Evolutionary conservation across 805 yeast species (phyloP), one percentile per base, ranked within the genome.

Genomic region (Starmerella stigmatis): DNA sequence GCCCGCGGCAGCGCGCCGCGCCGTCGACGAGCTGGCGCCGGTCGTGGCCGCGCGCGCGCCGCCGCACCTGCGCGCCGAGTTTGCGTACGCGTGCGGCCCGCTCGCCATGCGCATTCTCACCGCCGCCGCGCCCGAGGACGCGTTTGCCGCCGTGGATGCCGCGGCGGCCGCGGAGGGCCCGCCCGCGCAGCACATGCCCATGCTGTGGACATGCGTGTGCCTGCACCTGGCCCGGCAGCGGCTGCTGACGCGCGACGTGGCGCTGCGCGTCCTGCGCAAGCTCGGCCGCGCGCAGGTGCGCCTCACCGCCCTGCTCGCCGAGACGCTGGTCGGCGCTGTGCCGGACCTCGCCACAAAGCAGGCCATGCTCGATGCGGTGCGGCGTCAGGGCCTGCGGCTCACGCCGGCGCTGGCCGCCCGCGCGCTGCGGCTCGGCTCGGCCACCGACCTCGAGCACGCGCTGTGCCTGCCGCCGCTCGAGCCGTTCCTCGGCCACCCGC

Each of bases 131-230:
- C 43, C 45, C 10, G 50, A 45, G 30, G 46, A 45, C 10, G 51
- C 55, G 4, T 41, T 56, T 15, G 21, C 26, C 1, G 32, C 35
- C 1, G 23, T 53, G 12, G 52, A 46, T 28, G 6, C 28, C 9
- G 40, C 30, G n/a, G n/a, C n/a, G n/a, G n/a, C n/a, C n/a, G n/a
- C n/a, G n/a, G n/a, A n/a, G n/a, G n/a, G n/a, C n/a, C n/a, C n/a
- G n/a, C n/a, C n/a, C 7, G 7, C 28, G 25, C 9, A 23, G 21
- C 46, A 22, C 42, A 54, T n/a, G 25, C 45, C 35, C 2, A 45
- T 48, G 12, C 15, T 59, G 17, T 62, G 64, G 64, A 56, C 54
- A 3, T 32, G 53, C 9, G 40, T 56, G 34, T 37, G 60, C 15
- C 39, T 44, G 19, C 43, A 51, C 3, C 35, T 62, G 9, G 34